Percentiles rank a stretch among this genome's conserved stretches.
Conservation (phyloP, 1,284 basidiomycete genomes). For the Wolfiporia cocos region DNA sequence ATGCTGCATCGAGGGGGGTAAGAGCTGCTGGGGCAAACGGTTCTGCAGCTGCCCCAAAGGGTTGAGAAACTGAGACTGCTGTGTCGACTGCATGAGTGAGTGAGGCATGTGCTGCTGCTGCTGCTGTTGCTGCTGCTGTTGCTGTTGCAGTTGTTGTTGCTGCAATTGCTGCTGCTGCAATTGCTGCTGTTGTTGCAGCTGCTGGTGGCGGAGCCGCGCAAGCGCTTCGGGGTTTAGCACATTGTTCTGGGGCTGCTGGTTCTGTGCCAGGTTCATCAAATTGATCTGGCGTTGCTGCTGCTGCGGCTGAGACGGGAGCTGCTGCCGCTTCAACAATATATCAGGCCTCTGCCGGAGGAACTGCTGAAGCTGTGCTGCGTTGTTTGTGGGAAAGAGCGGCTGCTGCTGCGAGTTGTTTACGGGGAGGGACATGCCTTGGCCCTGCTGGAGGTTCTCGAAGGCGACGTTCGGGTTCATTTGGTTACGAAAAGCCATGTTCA, state of each 20-base stretch:
- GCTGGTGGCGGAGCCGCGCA: conserved; percentile 28
- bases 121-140: conserved; percentile 13
- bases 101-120: conserved; percentile 15
- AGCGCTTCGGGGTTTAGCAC: neutral
- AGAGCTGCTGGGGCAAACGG: neutral
- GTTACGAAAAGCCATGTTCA: conserved; percentile 24
- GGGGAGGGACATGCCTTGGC: neutral
- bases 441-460: neutral
- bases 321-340: neutral
- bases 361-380: neutral
- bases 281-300: conserved; percentile 39
- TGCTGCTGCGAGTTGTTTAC: too few relatives aligned
- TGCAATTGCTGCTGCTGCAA: conserved; percentile 21
- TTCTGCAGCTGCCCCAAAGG: conserved; percentile 2
- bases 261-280: conserved; percentile 39
- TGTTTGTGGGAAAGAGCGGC: neutral
- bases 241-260: conserved; percentile 32
- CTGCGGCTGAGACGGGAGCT: conserved; percentile 25
- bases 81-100: conserved; percentile 12
- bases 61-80: conserved; percentile 9
- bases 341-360: neutral
- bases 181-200: conserved; percentile 38
- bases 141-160: conserved; percentile 24
- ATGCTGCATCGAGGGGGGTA: neutral
- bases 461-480: conserved; percentile 23